Evolutionary conservation across 208 protist genomes (phyloP), one percentile per base, ranked within the genome.

Genomic region (Acanthamoeba polyphaga): DNA sequence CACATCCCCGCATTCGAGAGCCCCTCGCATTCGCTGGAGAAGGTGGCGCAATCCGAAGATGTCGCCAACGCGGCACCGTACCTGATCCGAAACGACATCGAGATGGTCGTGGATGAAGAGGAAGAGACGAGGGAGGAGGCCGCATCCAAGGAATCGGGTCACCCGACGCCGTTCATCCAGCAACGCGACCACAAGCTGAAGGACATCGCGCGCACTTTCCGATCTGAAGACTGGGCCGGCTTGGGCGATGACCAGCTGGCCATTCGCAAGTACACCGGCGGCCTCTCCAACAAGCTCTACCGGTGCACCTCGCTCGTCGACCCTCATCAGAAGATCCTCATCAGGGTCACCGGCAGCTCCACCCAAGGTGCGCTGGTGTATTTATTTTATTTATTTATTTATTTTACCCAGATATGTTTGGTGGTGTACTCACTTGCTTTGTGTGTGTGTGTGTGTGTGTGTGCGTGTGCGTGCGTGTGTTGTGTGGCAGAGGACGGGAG

Each of bases 241-340:
- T 38, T 85, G 32, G 24, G 43, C 7, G 76, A 85, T 17, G 46
- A 85, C 34, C 43, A 85, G 76, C 76, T 85, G 24, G 76, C 46
- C 76, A 85, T 85, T 13, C 34, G 46, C 7, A 85, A 85, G 76
- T 85, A 85, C 3, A 85, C 76, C 3, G 76, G 76, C 46, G 76
- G 76, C 24, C 76, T 85, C 43, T 85, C 76, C 76, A 85, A 85
- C 46, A 85, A 85, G 76, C 76, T 85, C 46, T 85, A 85, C 46
- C 32, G 76, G 12, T 85, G 76, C 46, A 32, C 76, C 0, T 85
- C 76, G 24, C 43, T 49, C 22, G 43, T 85, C 34, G 46, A 85
- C 76, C 17, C 12, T 12, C 32, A 53, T 19, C 76, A 85, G 76
- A 85, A 85, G 76, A 29, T 85, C 32, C 76, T 85, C 46, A 85